Evolutionary conservation across 2,329 filamentous ascomycete species (phyloP).

Genomic region (Xylariaceae sp.): DNA sequence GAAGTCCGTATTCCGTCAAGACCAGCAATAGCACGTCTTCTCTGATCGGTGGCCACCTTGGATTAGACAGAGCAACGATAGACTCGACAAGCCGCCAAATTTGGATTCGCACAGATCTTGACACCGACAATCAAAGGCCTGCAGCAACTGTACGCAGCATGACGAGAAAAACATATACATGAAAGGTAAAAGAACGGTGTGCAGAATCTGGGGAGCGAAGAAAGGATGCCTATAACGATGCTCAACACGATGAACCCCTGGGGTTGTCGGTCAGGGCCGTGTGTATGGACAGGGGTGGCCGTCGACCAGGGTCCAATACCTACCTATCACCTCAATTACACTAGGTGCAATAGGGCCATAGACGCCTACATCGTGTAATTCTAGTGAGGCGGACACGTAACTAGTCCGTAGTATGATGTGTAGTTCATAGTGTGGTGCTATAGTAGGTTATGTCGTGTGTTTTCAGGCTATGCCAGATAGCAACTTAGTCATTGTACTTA

Average conservation of each 20-base stretch:
- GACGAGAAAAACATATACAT: background rate
- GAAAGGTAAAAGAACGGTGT: background rate
- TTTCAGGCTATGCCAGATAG: too few species aligned
- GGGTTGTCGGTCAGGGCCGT: background rate
- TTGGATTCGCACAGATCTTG: background rate
- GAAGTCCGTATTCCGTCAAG: background rate
- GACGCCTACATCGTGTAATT: background rate
- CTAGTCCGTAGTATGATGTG: too few species aligned
- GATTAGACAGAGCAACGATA: background rate
- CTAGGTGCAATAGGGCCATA: too few species aligned
- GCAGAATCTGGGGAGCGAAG: background rate
- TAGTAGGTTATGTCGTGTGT: too few species aligned
- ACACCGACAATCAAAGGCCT: background rate
- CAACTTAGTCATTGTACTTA: too few species aligned
- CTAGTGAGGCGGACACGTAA: too few species aligned
- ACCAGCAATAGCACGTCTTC: background rate
- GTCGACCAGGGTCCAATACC: background rate
- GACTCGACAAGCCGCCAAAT: background rate
- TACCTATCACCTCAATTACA: background rate
- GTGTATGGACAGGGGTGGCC: background rate
- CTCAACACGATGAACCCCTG: background rate
- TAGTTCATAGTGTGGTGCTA: too few species aligned
- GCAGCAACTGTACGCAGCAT: background rate
- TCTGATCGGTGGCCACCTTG: background rate
- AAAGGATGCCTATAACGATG: background rate